Percentiles rank a stretch among this genome's conserved stretches.
phyloP scores from a whole-genome alignment of 2,329 filamentous ascomycete species.

The Stemphylium vesicarium region DNA sequence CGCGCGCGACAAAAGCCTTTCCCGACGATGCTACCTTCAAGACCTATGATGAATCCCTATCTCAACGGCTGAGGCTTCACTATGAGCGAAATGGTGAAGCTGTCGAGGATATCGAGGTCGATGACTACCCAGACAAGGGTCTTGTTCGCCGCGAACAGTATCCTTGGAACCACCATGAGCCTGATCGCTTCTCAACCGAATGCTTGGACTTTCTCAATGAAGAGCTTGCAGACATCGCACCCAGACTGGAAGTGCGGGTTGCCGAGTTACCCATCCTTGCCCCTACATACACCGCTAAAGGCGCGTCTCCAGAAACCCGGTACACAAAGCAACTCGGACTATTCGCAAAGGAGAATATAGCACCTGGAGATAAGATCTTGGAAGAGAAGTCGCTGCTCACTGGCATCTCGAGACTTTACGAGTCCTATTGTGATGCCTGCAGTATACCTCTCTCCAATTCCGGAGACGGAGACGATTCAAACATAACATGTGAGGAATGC shows the following conservation, averaged over 20 bases:
- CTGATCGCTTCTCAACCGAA: conserved; percentile 61
- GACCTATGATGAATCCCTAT: conserved; percentile 61
- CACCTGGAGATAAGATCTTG: conserved; percentile 76
- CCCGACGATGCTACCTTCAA: conserved; percentile 64
- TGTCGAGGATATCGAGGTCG: conserved; percentile 55
- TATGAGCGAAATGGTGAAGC: conserved; percentile 31
- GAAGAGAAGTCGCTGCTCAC: conserved; percentile 85
- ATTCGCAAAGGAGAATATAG: conserved; percentile 83
- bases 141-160: conserved; percentile 71
- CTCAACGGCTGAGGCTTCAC: conserved; percentile 25
- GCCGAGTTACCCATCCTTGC: conserved; percentile 75
- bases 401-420: conserved; percentile 85
- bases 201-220: conserved; percentile 73
- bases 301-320: conserved; percentile 58
- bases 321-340: conserved; percentile 83
- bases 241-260: conserved; percentile 80
- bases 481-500: conserved; percentile 61
- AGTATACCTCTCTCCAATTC: conserved; percentile 69
- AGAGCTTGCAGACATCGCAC: conserved; percentile 71
- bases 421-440: conserved; percentile 88
- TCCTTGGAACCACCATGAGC: conserved; percentile 68
- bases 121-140: conserved; percentile 71
- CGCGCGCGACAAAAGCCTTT: conserved; percentile 64
- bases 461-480: conserved; percentile 14
- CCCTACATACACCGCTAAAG: neutral